A percentile compares a stretch with the other conserved stretches of the same genome.
phyloP scores from a whole-genome alignment of 1,284 basidiomycete species.

The Cutaneotrichosporon dermatis region DNA sequence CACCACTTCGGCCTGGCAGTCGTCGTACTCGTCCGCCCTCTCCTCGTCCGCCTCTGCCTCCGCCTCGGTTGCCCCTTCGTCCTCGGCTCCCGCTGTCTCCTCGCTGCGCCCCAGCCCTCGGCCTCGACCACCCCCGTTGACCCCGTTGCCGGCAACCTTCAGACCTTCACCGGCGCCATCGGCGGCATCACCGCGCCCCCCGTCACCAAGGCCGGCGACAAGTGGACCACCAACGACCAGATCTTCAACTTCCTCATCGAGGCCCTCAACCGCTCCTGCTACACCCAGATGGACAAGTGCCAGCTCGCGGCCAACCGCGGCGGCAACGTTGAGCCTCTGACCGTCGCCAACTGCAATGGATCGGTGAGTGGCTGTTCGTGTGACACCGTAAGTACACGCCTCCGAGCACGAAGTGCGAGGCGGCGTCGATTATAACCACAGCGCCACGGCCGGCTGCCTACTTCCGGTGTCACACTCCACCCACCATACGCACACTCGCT shows the following conservation, averaged over 20 bases:
- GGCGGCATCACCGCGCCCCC: constrained; percentile 29
- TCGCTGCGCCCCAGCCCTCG: constrained; percentile 3
- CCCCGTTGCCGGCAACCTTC: constrained; percentile 19
- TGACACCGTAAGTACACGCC: no score
- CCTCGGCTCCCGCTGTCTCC: neutral
- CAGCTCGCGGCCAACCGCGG: constrained; percentile 24
- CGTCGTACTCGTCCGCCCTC: neutral
- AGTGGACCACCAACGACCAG: constrained; percentile 10
- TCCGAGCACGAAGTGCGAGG: no score
- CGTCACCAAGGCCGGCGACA: constrained; percentile 13
- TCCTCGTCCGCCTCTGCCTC: neutral
- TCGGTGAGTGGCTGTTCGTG: neutral
- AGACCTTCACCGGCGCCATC: constrained; percentile 27
- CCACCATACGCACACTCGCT: neutral
- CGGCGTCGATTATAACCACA: no score
- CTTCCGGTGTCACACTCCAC: neutral
- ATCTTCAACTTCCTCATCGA: constrained; percentile 27
- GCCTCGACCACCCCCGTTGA: neutral
- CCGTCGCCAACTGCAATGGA: constrained; percentile 23
- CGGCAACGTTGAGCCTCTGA: constrained; percentile 23
- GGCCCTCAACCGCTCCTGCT: constrained; percentile 26
- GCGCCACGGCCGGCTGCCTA: neutral
- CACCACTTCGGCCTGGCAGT: neutral
- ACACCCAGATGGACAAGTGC: constrained; percentile 28
- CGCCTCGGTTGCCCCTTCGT: neutral